These are phyloP conservation scores for Cladosporium sphaerospermum DNA, from an alignment of 2,329 filamentous ascomycete genomes.

Conservation along the genomic window DNA sequence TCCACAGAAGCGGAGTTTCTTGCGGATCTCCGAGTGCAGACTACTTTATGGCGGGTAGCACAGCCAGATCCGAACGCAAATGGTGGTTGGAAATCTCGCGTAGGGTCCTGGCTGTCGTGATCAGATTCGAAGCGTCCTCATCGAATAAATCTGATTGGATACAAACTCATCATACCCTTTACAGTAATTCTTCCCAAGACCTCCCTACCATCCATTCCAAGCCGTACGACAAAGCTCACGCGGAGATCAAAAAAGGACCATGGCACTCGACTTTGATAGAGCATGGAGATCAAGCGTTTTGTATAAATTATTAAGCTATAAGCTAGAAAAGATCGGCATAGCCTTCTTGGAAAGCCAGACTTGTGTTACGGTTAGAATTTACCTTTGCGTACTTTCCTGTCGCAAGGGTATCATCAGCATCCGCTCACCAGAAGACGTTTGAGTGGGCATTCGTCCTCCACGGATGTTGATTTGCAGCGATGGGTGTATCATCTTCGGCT, in stretches of 20 bases:
- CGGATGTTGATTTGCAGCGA: constrained; percentile 14
- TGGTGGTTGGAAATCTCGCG: background rate
- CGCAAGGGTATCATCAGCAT: background rate
- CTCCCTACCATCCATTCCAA: too few species aligned
- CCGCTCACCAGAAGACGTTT: background rate
- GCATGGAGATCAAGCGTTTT: too few species aligned
- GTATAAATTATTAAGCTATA: background rate
- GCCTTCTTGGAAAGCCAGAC: background rate
- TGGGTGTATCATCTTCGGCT: constrained; percentile 33
- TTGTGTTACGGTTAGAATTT: too few species aligned
- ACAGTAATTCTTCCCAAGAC: background rate
- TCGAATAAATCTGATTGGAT: background rate
- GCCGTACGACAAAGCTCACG: too few species aligned
- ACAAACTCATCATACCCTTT: background rate
- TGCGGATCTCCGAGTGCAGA: background rate
- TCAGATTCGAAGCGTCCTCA: background rate
- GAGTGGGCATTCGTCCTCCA: background rate
- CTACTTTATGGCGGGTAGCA: background rate
- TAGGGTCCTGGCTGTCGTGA: background rate
- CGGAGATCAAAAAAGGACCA: too few species aligned
- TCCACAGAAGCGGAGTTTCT: background rate
- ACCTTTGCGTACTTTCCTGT: background rate
- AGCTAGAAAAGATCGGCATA: background rate
- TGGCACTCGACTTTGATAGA: too few species aligned
- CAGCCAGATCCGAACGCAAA: background rate